Evolutionary conservation across 2,329 filamentous ascomycete genomes (phyloP).

Genomic region (Ciborinia camelliae): DNA sequence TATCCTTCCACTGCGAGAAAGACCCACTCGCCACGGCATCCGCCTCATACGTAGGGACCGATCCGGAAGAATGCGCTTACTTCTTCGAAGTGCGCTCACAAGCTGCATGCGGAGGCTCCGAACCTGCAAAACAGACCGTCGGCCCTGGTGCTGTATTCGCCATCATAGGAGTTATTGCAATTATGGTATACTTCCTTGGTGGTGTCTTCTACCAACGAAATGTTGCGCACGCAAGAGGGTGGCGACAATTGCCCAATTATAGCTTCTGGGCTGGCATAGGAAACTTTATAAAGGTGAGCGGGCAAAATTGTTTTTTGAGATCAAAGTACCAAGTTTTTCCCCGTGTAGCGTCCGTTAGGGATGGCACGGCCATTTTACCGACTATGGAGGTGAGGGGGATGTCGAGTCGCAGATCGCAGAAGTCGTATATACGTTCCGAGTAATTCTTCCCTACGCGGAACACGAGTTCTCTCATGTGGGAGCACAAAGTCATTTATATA

Average conservation of each 20-base stretch:
- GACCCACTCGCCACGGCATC: constrained; percentile 69
- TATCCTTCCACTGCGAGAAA: constrained; percentile 89
- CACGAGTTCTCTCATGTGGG: constrained; percentile 14
- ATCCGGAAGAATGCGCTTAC: constrained; percentile 89
- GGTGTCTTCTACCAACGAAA: constrained; percentile 95
- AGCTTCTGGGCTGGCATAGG: constrained; percentile 86
- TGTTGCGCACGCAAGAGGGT: constrained; percentile 89
- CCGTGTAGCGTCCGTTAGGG: constrained; percentile 34
- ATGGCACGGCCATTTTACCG: constrained; percentile 34
- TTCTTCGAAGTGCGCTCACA: constrained; percentile 89
- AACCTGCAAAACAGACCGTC: constrained; percentile 69
- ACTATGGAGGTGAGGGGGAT: constrained; percentile 35
- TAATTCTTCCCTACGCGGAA: constrained; percentile 19
- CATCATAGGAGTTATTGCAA: constrained; percentile 73
- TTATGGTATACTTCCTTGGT: constrained; percentile 85
- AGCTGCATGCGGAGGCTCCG: constrained; percentile 69
- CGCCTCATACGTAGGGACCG: constrained; percentile 77
- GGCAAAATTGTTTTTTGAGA: constrained; percentile 33
- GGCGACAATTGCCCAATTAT: constrained; percentile 94
- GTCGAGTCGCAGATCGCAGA: constrained; percentile 24
- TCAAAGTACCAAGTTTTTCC: constrained; percentile 32
- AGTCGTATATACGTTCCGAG: constrained; percentile 32
- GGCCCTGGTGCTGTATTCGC: constrained; percentile 77
- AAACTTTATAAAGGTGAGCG: constrained; percentile 73
- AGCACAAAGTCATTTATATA: constrained; percentile 24